These are phyloP conservation scores for Somion occarium DNA, from an alignment of 1,284 basidiomycete genomes.

Conservation along the genomic window DNA sequence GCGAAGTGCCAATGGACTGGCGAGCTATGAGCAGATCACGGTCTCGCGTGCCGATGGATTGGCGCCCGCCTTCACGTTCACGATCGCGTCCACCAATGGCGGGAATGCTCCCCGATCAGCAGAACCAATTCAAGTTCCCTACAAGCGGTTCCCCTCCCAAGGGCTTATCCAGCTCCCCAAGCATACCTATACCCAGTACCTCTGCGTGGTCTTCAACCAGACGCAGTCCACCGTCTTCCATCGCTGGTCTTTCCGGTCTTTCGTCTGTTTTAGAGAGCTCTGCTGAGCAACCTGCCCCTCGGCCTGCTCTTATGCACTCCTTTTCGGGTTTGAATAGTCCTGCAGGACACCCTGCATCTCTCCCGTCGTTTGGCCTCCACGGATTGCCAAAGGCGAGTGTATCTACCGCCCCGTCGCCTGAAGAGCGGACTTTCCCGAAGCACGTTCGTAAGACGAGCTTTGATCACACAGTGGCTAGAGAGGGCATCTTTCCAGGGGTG, in stretches of 20 bases:
- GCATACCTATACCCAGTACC: conserved; percentile 47
- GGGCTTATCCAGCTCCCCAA: conserved; percentile 31
- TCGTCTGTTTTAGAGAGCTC: conserved; percentile 55
- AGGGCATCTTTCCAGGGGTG: conserved; percentile 53
- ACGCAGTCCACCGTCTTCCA: conserved; percentile 41
- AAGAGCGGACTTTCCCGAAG: conserved; percentile 64
- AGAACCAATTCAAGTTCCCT: conserved; percentile 31
- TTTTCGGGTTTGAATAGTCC: conserved; percentile 47
- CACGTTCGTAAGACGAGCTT: conserved; percentile 90
- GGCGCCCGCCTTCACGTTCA: conserved; percentile 71
- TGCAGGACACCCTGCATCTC: conserved; percentile 58
- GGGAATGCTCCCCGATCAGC: conserved; percentile 24
- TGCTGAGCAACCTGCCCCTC: conserved; percentile 19
- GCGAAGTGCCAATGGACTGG: conserved; percentile 80
- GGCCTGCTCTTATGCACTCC: conserved; percentile 20
- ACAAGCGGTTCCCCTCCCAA: conserved; percentile 28
- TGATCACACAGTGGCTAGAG: conserved; percentile 79
- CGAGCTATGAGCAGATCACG: conserved; percentile 87
- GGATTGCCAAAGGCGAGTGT: conserved; percentile 43
- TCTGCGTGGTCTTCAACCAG: conserved; percentile 43
- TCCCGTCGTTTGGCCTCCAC: conserved; percentile 59
- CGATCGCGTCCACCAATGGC: conserved; percentile 62
- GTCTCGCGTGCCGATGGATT: conserved; percentile 87
- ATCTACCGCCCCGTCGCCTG: conserved; percentile 33
- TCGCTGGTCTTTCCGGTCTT: conserved; percentile 20